Evolutionary conservation across 306 rosid genomes (phyloP), one percentile per base, ranked within the genome.

Genomic region (Vigna mungo): DNA sequence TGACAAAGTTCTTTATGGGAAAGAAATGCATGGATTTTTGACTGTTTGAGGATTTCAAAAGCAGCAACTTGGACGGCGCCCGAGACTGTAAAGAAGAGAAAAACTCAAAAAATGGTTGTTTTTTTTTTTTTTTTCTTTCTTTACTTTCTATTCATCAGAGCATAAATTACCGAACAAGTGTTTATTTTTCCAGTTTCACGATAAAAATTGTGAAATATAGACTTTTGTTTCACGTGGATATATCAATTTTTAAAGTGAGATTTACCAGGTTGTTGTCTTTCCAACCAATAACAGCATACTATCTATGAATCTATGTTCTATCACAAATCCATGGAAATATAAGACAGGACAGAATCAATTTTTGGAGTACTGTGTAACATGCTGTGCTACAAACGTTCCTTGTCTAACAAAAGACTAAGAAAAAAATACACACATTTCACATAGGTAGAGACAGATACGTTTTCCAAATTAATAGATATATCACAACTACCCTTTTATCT

Each of bases 351-450:
- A 82, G 80, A 67, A 32, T 7, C 56, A 20, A 71, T 55, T 63
- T 25, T 61, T 70, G 62, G 32, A 41, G 36, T 14, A 55, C 1
- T 47, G 43, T 4, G 44, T 11, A 14, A 16, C 44, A 58, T 67
- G 88, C 87, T 86, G 81, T 47, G 76, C 61, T 83, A 63, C 87
- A 88, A 87, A 88, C 96, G 90, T 90, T 90, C 91, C 77, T 82
- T 85, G 81, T 68, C 86, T 86, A 74, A 80, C 65, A 81, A 76
- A 80, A 85, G 82, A 91, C 82, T 85, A 87, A 83, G 70, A 17
- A 72, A 63, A 71, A 56, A 63, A 21, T 59, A 30, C 34, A 36
- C 5, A 74, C 12, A 30, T 32, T 39, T 2, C 11, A 39, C 44
- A 39, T 8, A 39, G 11, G 7, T 34, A 8, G 11, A 30, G 34